These are phyloP conservation scores for Sideroxylon spinosum DNA, from an alignment of 179 eudicot genomes.

Conservation along the genomic window DNA sequence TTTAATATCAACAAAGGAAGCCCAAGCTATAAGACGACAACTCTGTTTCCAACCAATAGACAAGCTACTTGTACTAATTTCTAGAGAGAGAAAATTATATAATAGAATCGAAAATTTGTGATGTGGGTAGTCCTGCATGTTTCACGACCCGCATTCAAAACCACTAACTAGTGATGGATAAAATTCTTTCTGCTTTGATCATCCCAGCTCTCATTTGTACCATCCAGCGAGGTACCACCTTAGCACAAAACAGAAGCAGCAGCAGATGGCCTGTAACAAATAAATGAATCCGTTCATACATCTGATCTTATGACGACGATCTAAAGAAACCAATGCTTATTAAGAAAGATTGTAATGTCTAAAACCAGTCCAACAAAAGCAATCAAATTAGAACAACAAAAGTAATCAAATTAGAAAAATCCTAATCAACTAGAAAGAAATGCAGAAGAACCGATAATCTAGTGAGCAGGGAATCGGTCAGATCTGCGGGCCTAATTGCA, in stretches of 20 bases:
- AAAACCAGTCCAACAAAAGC: background rate
- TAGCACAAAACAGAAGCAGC: slow-evolving; percentile 72
- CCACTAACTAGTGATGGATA: too few species aligned
- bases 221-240: slow-evolving; percentile 90
- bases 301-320: too few species aligned
- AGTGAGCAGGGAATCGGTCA: background rate
- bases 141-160: too few species aligned
- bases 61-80: too few species aligned
- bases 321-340: too few species aligned
- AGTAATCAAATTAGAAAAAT: background rate
- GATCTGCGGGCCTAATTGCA: background rate
- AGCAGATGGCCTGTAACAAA: slow-evolving; percentile 52
- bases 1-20: too few species aligned
- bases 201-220: slow-evolving; percentile 57
- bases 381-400: background rate
- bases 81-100: too few species aligned
- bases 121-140: too few species aligned
- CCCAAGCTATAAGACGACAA: too few species aligned
- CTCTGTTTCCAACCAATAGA: too few species aligned
- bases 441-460: background rate
- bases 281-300: background rate
- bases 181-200: too few species aligned
- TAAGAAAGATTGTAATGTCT: background rate
- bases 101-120: too few species aligned
- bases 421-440: background rate